phyloP scores from a whole-genome alignment of 306 rosid species.

The Quercus robur region DNA sequence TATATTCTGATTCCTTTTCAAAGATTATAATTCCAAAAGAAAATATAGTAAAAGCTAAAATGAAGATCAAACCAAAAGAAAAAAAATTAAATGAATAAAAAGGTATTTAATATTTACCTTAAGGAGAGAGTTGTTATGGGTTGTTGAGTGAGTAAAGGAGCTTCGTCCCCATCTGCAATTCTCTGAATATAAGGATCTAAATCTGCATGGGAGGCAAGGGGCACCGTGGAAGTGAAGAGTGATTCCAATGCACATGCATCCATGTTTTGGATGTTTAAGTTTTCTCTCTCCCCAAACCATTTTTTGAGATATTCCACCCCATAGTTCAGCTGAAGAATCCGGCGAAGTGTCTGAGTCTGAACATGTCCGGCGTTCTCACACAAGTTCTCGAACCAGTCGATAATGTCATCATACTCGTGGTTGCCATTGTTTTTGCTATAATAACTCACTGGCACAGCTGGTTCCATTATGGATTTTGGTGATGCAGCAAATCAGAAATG shows the following conservation, averaged over 20 bases:
- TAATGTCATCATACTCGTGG: conserved; percentile 41
- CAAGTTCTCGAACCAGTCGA: conserved; percentile 69
- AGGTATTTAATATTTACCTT: background rate
- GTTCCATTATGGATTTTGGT: conserved; percentile 43
- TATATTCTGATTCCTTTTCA: conserved; percentile 17
- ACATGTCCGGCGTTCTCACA: conserved; percentile 45
- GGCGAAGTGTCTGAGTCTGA: conserved; percentile 63
- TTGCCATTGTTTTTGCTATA: conserved; percentile 13
- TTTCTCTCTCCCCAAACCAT: conserved; percentile 46
- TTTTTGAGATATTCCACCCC: conserved; percentile 66
- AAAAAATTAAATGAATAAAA: too few relatives aligned
- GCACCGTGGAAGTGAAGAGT: conserved; percentile 72
- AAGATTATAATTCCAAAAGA: conserved; percentile 1
- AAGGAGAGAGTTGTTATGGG: conserved; percentile 43
- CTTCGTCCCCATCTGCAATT: conserved; percentile 73
- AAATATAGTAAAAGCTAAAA: background rate
- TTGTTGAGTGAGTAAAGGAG: conserved; percentile 67
- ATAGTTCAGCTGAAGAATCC: conserved; percentile 61
- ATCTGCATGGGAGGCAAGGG: conserved; percentile 73
- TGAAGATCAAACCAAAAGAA: too few relatives aligned
- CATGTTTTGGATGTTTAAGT: conserved; percentile 43
- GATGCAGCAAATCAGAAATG: conserved; percentile 1
- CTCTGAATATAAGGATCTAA: conserved; percentile 77
- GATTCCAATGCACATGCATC: conserved; percentile 67
- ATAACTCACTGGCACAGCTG: conserved; percentile 2